Base-by-base conservation (phyloP, 2,329 filamentous ascomycete species). In the Cryphonectria japonica region DNA sequence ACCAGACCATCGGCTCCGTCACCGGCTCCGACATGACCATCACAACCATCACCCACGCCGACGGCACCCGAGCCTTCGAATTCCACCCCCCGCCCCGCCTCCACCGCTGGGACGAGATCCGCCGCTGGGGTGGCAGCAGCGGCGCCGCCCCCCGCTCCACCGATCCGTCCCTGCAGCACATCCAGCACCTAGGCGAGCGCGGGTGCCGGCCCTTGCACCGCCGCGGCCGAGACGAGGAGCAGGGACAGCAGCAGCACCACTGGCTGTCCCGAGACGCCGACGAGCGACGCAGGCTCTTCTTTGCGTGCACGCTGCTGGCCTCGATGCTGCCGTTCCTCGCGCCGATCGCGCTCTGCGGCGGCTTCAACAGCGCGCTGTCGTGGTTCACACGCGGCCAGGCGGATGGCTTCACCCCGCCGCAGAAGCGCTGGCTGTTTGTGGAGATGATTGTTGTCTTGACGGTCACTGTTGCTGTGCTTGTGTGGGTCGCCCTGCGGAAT, bases 351-450 rank as follows among this genome's bases (percentile, higher is more conserved):
- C 79, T 86, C 37, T 78, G 76, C 13, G 84, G 85, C 14, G 80
- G 77, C 16, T 83, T 87, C 62, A 81, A 86, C 73, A 78, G 79
- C 0, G 81, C 81, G 0, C 80, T 88, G 39, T 81, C 81, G 8
- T 88, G 85, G 85, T 83, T 81, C 67, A 86, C 85, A 0, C 77
- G 80, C 1, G 85, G 86, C 7, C 82, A 86, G 74, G 80, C 82
- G 37, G 77, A 79, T 32, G 75, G 75, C 11, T 77, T 87, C 34
- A 83, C 78, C 16, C 78, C 77, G 63, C 76, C 77, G 37, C 82
- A 85, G 75, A 75, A 78, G 29, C 74, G 73, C n/a, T 69, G 75
- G 11, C 77, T 87, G 13, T 67, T 82, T 13, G 74, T 76, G 2
- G 78, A 83, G 70, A 76, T 77, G 11, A 71, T 82, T 8, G 59